Percentiles rank a stretch among this genome's conserved stretches.
Conservation (phyloP, 345 rosid genomes). For the Eucalyptus lansdowneana region DNA sequence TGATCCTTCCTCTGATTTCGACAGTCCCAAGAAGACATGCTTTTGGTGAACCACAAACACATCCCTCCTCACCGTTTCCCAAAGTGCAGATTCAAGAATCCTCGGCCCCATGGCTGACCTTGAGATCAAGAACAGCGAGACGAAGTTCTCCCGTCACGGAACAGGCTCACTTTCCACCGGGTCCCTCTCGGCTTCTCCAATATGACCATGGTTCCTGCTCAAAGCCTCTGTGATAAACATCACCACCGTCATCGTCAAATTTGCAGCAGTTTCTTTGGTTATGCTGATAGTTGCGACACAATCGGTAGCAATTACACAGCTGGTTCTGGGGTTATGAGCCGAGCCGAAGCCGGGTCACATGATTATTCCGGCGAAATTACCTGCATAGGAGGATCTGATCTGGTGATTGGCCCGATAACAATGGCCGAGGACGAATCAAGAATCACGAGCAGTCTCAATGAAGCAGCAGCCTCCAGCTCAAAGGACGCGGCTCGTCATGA, state of each 20-base stretch:
- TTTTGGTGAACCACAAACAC: background rate
- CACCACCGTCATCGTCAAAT: background rate
- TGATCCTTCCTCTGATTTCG: background rate
- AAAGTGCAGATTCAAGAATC: background rate
- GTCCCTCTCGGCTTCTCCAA: conserved; percentile 12
- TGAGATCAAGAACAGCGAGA: background rate
- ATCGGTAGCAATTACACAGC: background rate
- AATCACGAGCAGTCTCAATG: conserved; percentile 35
- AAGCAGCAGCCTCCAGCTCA: conserved; percentile 41
- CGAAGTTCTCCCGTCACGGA: background rate
- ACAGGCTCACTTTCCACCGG: background rate
- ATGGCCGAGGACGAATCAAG: conserved; percentile 92
- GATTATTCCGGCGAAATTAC: conserved; percentile 6
- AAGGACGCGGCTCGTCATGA: conserved; percentile 17
- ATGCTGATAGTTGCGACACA: background rate
- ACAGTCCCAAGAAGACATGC: background rate
- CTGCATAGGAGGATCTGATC: background rate
- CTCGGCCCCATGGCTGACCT: conserved; percentile 25
- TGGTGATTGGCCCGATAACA: background rate
- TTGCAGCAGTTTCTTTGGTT: background rate
- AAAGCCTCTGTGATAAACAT: conserved; percentile 14
- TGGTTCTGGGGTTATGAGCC: conserved; percentile 13
- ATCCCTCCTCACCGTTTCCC: background rate
- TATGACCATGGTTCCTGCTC: conserved; percentile 68
- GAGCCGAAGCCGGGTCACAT: conserved; percentile 13